These are phyloP conservation scores for Aphanocladium album DNA, from an alignment of 2,329 filamentous ascomycete genomes.

Conservation along the genomic window DNA sequence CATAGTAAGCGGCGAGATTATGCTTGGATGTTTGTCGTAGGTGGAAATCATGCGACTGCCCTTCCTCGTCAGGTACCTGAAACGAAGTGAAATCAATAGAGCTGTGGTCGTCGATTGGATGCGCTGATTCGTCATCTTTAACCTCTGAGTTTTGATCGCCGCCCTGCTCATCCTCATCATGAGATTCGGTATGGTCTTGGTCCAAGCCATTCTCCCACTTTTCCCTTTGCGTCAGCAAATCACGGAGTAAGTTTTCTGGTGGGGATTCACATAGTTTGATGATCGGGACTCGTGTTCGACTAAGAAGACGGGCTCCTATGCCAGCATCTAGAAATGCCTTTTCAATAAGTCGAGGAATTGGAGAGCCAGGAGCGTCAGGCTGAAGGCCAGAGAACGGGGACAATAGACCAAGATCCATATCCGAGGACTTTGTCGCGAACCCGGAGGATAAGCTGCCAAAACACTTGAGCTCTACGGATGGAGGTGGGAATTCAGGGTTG, in stretches of 20 bases:
- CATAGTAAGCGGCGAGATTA: slow-evolving; percentile 43
- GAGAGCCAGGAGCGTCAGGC: slow-evolving; percentile 49
- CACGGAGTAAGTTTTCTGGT: slow-evolving; percentile 51
- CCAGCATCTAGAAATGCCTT: slow-evolving; percentile 67
- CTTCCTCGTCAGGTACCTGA: slow-evolving; percentile 18
- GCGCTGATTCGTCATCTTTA: slow-evolving; percentile 21
- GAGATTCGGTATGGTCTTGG: slow-evolving; percentile 31
- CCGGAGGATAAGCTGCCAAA: slow-evolving; percentile 82
- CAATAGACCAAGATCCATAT: slow-evolving; percentile 82
- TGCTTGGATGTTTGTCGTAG: slow-evolving; percentile 40
- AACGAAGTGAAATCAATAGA: slow-evolving; percentile 16
- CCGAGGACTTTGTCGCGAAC: slow-evolving; percentile 81
- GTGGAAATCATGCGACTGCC: slow-evolving; percentile 20
- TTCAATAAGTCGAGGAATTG: slow-evolving; percentile 70
- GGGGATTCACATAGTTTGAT: slow-evolving; percentile 80
- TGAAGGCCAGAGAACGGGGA: slow-evolving; percentile 55
- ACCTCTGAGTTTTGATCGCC: slow-evolving; percentile 19
- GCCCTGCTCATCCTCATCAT: slow-evolving; percentile 32
- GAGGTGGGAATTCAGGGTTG: slow-evolving; percentile 42
- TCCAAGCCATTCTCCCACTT: slow-evolving; percentile 64
- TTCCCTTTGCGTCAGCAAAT: slow-evolving; percentile 58
- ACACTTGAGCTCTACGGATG: slow-evolving; percentile 63
- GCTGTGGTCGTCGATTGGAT: not conserved
- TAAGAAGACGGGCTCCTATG: slow-evolving; percentile 71
- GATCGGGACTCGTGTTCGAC: slow-evolving; percentile 76